Evolutionary conservation across 129 eudicot species (phyloP).

Genomic region (Chrysanthemum seticuspe): DNA sequence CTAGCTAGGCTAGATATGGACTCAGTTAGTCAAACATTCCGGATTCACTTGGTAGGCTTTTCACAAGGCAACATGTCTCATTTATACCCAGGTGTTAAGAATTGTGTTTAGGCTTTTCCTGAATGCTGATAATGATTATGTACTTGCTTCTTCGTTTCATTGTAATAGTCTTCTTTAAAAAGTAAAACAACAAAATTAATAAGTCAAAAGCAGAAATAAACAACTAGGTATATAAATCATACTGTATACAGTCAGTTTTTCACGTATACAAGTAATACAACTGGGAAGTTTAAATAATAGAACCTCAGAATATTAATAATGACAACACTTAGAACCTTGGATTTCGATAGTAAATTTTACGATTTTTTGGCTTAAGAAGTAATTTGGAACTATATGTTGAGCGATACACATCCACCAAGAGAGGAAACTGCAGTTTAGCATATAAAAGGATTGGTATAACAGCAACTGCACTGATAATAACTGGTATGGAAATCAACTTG

Average conservation of each 20-base stretch:
- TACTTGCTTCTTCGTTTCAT: no score
- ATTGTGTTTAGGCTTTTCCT: no score
- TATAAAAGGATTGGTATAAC: constrained; percentile 29
- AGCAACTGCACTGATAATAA: constrained; percentile 25
- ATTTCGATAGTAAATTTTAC: background rate
- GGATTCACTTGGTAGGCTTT: no score
- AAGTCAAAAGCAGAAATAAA: no score
- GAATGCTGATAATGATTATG: no score
- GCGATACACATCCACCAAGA: constrained; percentile 28
- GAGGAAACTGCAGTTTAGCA: constrained; percentile 37
- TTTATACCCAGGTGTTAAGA: no score
- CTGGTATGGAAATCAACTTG: constrained; percentile 5
- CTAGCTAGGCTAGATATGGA: no score
- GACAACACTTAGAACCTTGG: background rate
- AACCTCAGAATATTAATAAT: background rate
- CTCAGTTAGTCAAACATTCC: no score
- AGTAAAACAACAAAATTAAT: no score
- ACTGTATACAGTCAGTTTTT: background rate
- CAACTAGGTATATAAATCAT: background rate
- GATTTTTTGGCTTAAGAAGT: constrained; percentile 1
- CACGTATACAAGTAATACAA: no score
- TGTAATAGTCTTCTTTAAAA: no score
- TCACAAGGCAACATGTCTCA: no score
- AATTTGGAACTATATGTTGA: constrained; percentile 32
- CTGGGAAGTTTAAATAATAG: background rate